Evolutionary conservation across 768 basidiomycete species (phyloP).

Genomic region (Sarcomyxa edulis): DNA sequence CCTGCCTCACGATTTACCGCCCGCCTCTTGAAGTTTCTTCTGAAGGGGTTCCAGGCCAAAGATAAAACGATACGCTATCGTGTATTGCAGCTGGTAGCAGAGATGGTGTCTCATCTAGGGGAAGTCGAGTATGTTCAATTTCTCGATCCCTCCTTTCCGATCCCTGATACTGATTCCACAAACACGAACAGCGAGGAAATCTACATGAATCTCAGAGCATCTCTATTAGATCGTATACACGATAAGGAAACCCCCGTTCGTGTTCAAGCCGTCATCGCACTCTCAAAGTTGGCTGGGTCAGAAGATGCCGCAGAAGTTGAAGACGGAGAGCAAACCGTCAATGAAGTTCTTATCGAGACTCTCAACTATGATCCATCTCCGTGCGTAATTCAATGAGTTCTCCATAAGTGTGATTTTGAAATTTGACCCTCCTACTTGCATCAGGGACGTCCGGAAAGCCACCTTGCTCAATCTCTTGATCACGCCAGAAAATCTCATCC

Average conservation of each 20-base stretch:
- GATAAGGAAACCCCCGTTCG: constrained; percentile 81
- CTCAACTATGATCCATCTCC: constrained; percentile 69
- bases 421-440: too few species aligned
- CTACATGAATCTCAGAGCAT: constrained; percentile 54
- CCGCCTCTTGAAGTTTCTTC: constrained; percentile 57
- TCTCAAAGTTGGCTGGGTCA: constrained; percentile 69
- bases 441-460: constrained; percentile 83
- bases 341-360: constrained; percentile 60
- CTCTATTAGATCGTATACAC: constrained; percentile 63
- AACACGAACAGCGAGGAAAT: constrained; percentile 59
- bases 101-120: constrained; percentile 76
- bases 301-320: constrained; percentile 57
- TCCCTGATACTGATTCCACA: constrained; percentile 3
- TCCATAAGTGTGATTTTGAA: too few species aligned
- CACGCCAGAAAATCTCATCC: constrained; percentile 47
- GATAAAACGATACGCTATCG: constrained; percentile 86
- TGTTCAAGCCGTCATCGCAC: constrained; percentile 72
- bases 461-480: constrained; percentile 69
- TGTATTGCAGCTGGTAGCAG: constrained; percentile 67
- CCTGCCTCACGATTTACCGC: constrained; percentile 64
- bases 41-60: constrained; percentile 78
- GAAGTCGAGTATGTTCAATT: constrained; percentile 70
- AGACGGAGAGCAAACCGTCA: constrained; percentile 44
- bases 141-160: not conserved
- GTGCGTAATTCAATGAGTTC: constrained; percentile 37